Evolutionary conservation across 202 grass and related monocot genomes (phyloP), one percentile per base, ranked within the genome.

Genomic region (Panicum virgatum): DNA sequence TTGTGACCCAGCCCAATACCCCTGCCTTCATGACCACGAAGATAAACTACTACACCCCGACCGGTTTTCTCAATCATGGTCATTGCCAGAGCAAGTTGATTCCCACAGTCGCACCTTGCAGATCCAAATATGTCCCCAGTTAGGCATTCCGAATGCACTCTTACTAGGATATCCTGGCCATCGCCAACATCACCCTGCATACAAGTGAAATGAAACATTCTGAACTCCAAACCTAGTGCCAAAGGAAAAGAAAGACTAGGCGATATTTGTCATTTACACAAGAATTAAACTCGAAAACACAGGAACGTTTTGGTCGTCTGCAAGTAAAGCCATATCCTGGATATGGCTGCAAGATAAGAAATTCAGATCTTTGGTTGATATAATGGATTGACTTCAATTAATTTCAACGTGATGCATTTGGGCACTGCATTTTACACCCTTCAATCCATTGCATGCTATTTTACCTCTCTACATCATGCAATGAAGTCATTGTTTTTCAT

Each of bases 91-190:
- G 85, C 87, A 11, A 98, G 85, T 82, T 98, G 92, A 66, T 82
- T 79, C 34, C 96, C 92, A 86, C 92, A 95, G 69, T 98, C 96
- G 56, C 96, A 95, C 70, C 92, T 90, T 0, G 92, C 96, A 32
- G 96, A 95, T 73, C 96, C 92, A 91, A 95, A 95, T 89, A 98
- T 98, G 64, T 98, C 96, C 58, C 92, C 96, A 45, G 96, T 95
- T 58, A 95, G 88, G 75, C 96, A 98, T 78, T 98, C 92, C 0
- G 92, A 98, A 81, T 98, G 96, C 67, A 98, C 96, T 67, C 96
- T 78, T 65, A 98, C 90, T 72, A 98, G 72, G 67, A 93, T 82
- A 88, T 98, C 96, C 46, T 90, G 90, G 46, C 92, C 96, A 83
- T 95, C 90, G 56, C 92, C 92, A 82, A 98, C 92, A 91, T 95